phyloP scores from a whole-genome alignment of 768 basidiomycete genomes.

The Lepiota venenata region DNA sequence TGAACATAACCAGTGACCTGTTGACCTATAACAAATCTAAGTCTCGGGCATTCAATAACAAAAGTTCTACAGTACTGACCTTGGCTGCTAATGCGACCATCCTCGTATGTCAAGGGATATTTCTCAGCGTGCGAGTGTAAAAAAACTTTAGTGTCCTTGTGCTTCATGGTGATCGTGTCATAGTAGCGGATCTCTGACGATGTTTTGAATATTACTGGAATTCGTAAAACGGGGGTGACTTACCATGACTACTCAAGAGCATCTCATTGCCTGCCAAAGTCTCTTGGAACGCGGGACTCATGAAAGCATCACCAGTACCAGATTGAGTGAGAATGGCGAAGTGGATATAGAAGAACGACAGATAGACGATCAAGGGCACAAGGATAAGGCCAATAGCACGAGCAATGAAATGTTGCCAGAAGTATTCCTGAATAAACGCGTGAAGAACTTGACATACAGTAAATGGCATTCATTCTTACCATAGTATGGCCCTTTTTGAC shows the following conservation, averaged over 20 bases:
- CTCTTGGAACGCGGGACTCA: slow-evolving; percentile 98
- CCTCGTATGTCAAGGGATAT: slow-evolving; percentile 93
- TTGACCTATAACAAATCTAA: slow-evolving; percentile 55
- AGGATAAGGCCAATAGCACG: slow-evolving; percentile 82
- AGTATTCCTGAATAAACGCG: slow-evolving; percentile 61
- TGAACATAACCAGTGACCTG: slow-evolving; percentile 96
- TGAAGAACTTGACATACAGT: not conserved
- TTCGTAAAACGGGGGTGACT: slow-evolving; percentile 12
- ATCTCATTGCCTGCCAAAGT: slow-evolving; percentile 91
- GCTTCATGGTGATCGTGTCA: slow-evolving; percentile 82
- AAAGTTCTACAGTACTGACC: slow-evolving; percentile 37
- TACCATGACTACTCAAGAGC: slow-evolving; percentile 88
- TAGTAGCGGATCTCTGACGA: slow-evolving; percentile 88
- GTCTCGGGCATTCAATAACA: not conserved
- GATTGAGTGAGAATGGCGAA: slow-evolving; percentile 85
- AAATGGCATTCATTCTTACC: slow-evolving; percentile 38
- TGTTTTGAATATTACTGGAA: slow-evolving; percentile 2
- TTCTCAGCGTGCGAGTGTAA: slow-evolving; percentile 89
- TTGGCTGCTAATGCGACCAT: slow-evolving; percentile 93
- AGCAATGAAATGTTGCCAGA: slow-evolving; percentile 86
- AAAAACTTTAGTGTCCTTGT: slow-evolving; percentile 92
- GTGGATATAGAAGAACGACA: slow-evolving; percentile 95
- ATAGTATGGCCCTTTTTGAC: slow-evolving; percentile 72
- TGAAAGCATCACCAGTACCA: slow-evolving; percentile 92
- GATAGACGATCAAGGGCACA: slow-evolving; percentile 87